Conservation (phyloP, 106 monocot genomes). For the Apostasia ramifera region DNA sequence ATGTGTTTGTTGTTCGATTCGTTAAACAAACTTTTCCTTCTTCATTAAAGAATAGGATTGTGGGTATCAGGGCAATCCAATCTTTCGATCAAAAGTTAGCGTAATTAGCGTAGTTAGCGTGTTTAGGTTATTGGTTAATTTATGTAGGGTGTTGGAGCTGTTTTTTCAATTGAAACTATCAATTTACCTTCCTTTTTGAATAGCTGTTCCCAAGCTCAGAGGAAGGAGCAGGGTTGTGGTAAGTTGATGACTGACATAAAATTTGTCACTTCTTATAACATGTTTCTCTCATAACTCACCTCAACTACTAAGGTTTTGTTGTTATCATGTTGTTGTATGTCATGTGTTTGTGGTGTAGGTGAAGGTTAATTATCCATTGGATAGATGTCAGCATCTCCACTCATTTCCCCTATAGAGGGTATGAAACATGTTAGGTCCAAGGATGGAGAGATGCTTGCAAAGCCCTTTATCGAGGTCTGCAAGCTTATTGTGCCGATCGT, state of each 20-base stretch:
- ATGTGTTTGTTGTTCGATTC: not conserved
- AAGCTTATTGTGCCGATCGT: slow-evolving; percentile 7
- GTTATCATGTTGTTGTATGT: not conserved
- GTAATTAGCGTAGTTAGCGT: no score
- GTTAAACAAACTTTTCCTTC: no score
- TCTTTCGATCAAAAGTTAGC: no score
- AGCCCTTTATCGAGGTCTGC: slow-evolving; percentile 14
- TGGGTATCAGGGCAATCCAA: no score
- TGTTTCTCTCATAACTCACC: not conserved
- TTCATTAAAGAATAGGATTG: no score
- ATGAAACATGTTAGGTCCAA: slow-evolving; percentile 14
- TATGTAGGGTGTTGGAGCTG: no score
- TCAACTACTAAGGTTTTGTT: not conserved
- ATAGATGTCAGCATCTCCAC: not conserved
- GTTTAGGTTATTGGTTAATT: no score
- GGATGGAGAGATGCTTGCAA: slow-evolving; percentile 16
- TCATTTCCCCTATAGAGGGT: slow-evolving; percentile 1
- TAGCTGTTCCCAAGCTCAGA: not conserved
- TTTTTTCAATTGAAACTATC: no score
- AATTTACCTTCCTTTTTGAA: no score
- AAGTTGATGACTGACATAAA: not conserved
- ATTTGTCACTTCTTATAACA: not conserved
- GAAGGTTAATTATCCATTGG: not conserved
- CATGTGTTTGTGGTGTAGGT: not conserved
- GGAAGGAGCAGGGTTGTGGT: not conserved